A percentile compares a stretch with the other conserved stretches of the same genome.
phyloP scores from a whole-genome alignment of 176 grass and related monocot species.

The Triticum urartu region DNA sequence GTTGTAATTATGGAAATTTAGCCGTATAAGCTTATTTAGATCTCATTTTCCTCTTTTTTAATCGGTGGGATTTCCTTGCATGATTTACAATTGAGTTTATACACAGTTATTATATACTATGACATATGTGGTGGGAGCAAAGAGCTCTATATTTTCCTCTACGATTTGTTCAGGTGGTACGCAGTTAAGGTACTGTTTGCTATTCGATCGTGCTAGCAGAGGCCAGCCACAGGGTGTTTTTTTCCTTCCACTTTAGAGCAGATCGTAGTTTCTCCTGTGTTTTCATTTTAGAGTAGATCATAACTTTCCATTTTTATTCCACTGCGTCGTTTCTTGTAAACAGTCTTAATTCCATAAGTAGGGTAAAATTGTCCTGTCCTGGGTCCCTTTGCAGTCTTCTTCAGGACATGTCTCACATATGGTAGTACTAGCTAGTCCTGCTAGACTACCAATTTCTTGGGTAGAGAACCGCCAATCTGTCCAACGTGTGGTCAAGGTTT shows the following conservation, averaged over 20 bases:
- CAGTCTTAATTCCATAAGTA: neutral
- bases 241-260: neutral
- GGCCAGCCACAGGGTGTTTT: neutral
- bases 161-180: neutral
- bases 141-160: neutral
- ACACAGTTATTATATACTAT: neutral
- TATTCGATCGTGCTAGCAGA: neutral
- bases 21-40: neutral
- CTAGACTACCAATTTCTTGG: too few relatives aligned
- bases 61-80: neutral
- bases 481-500: constrained; percentile 1
- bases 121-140: neutral
- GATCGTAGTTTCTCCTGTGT: neutral
- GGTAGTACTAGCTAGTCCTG: too few relatives aligned
- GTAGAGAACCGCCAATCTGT: too few relatives aligned
- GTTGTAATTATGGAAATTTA: neutral
- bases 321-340: neutral
- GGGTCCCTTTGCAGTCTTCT: neutral
- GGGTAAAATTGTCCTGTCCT: neutral
- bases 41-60: neutral
- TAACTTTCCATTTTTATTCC: neutral
- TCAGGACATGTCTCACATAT: neutral
- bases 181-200: neutral
- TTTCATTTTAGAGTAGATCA: too few relatives aligned
- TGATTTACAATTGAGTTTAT: neutral